These are phyloP conservation scores for Chytriomyces hyalinus DNA, from an alignment of 192 early-diverging fungal species.

Conservation along the genomic window DNA sequence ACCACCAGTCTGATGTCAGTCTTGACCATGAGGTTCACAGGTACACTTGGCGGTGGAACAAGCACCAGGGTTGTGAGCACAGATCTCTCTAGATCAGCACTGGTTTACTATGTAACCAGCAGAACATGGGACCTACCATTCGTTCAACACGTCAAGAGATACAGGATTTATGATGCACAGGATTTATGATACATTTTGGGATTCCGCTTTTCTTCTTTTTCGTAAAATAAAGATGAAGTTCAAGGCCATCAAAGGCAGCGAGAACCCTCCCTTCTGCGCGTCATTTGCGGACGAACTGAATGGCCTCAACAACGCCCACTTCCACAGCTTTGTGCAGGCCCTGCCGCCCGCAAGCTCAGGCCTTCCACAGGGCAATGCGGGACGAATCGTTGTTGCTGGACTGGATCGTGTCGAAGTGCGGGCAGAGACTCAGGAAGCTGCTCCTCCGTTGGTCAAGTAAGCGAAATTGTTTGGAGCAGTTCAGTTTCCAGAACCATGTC, in stretches of 20 bases:
- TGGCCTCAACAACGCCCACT: conserved; percentile 6
- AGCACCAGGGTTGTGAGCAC: too few relatives aligned
- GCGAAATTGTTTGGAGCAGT: background rate
- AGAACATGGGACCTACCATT: too few relatives aligned
- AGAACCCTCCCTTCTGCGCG: conserved; percentile 27
- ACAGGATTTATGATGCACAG: background rate
- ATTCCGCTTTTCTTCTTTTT: conserved; percentile 18
- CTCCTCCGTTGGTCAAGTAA: conserved; percentile 12
- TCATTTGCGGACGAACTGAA: conserved; percentile 17
- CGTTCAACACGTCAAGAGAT: too few relatives aligned
- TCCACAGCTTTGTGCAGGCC: conserved; percentile 10
- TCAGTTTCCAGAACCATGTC: too few relatives aligned
- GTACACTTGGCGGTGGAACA: too few relatives aligned
- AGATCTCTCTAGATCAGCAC: too few relatives aligned
- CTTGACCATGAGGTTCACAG: too few relatives aligned
- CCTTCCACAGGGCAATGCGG: background rate
- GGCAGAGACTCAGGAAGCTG: conserved; percentile 12
- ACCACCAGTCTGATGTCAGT: too few relatives aligned
- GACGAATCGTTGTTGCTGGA: conserved; percentile 17
- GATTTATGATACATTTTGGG: background rate
- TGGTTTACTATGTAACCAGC: too few relatives aligned
- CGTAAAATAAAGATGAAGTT: conserved; percentile 14
- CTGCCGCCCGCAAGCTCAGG: conserved; percentile 1
- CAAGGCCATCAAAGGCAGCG: background rate
- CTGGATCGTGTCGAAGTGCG: conserved; percentile 31